These are phyloP conservation scores for Calonectria multiphialidica DNA, from an alignment of 2,329 filamentous ascomycete genomes.

Conservation along the genomic window DNA sequence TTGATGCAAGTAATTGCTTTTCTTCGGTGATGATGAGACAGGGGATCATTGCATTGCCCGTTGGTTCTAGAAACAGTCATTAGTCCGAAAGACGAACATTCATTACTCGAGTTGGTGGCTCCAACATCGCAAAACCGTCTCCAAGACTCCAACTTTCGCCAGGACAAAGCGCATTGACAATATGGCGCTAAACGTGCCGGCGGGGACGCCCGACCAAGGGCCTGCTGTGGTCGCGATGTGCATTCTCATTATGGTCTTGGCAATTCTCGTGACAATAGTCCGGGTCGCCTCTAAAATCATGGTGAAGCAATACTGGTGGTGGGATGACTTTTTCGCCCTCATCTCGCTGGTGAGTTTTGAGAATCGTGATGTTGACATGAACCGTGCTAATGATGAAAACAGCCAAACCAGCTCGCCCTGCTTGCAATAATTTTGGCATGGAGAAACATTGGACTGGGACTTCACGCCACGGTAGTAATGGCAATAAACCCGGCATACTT, in stretches of 20 bases:
- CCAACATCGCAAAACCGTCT: background rate
- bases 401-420: background rate
- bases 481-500: background rate
- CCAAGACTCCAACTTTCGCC: background rate
- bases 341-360: background rate
- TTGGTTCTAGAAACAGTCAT: background rate
- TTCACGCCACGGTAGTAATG: background rate
- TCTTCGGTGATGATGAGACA: background rate
- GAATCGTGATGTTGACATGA: background rate
- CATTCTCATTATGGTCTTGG: background rate
- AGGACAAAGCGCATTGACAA: background rate
- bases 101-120: background rate
- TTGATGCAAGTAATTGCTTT: background rate
- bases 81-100: background rate
- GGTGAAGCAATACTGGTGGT: conserved; percentile 4
- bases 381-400: background rate
- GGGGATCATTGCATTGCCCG: background rate
- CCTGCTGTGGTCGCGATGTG: background rate
- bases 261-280: background rate
- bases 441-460: background rate
- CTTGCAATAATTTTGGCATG: background rate
- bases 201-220: conserved; percentile 1
- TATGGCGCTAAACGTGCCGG: background rate
- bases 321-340: conserved; percentile 2
- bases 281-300: background rate